These are phyloP conservation scores for Carallia brachiata DNA, from an alignment of 345 rosid genomes.

Conservation along the genomic window DNA sequence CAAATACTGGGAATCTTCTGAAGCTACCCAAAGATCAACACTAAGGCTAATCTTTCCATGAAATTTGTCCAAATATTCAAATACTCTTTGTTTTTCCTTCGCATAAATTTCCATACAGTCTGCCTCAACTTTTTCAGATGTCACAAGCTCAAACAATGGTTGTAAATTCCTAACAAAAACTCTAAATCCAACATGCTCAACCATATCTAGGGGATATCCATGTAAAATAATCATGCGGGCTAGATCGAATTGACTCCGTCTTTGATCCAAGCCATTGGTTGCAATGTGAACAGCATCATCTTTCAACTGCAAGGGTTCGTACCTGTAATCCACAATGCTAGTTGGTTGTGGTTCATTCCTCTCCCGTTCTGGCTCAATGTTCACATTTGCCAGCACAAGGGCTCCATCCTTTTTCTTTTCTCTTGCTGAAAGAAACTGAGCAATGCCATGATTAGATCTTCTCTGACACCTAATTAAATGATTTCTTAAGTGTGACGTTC, in stretches of 20 bases:
- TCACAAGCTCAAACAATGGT: slow-evolving; percentile 63
- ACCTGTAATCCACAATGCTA: slow-evolving; percentile 48
- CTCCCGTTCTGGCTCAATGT: slow-evolving; percentile 40
- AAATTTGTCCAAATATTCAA: slow-evolving; percentile 61
- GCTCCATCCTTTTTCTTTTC: slow-evolving; percentile 59
- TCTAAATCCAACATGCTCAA: slow-evolving; percentile 75
- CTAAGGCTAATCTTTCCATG: slow-evolving; percentile 70
- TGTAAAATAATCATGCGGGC: slow-evolving; percentile 78
- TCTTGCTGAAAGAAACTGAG: slow-evolving; percentile 32
- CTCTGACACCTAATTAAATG: slow-evolving; percentile 77
- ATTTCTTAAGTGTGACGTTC: slow-evolving; percentile 81
- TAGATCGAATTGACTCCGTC: slow-evolving; percentile 68
- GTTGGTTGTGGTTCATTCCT: slow-evolving; percentile 52
- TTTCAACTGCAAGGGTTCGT: slow-evolving; percentile 49
- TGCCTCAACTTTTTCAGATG: slow-evolving; percentile 53
- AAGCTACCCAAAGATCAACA: slow-evolving; percentile 54
- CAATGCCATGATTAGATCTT: slow-evolving; percentile 37
- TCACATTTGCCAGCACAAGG: slow-evolving; percentile 31
- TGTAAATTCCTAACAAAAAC: slow-evolving; percentile 66
- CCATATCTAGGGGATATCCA: slow-evolving; percentile 69
- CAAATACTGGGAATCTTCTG: slow-evolving; percentile 50
- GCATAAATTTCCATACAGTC: slow-evolving; percentile 73
- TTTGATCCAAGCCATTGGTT: slow-evolving; percentile 49
- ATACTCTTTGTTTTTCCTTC: slow-evolving; percentile 65
- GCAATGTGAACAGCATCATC: slow-evolving; percentile 28